These are phyloP conservation scores for Ambrosia hybrid DNA, from an alignment of 140 eudicot genomes.

Conservation along the genomic window DNA sequence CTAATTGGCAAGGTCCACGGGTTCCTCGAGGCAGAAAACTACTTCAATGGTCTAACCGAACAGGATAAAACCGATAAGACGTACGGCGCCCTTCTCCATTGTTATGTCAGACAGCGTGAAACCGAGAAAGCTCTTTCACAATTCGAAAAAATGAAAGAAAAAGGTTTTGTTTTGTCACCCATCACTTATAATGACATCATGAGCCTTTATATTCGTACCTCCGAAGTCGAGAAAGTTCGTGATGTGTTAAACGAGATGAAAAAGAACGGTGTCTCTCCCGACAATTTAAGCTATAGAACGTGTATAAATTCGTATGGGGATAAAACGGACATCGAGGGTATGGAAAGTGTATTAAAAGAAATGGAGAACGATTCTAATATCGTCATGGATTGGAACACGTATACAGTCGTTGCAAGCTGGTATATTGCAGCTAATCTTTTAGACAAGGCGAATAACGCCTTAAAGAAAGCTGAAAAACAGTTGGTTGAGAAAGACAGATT, in stretches of 20 bases:
- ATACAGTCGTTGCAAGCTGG: slow-evolving; percentile 64
- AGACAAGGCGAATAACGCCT: slow-evolving; percentile 48
- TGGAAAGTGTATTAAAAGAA: slow-evolving; percentile 60
- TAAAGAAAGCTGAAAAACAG: slow-evolving; percentile 67
- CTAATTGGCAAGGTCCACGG: slow-evolving; percentile 82
- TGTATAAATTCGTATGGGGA: slow-evolving; percentile 68
- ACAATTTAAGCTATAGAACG: slow-evolving; percentile 66
- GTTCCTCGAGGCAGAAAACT: slow-evolving; percentile 60
- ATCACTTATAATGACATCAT: slow-evolving; percentile 69
- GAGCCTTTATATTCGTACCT: slow-evolving; percentile 51
- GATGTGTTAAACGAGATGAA: slow-evolving; percentile 58
- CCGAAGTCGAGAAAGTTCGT: slow-evolving; percentile 50
- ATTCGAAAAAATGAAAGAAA: slow-evolving; percentile 68
- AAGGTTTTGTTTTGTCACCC: slow-evolving; percentile 48
- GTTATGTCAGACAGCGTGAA: slow-evolving; percentile 76
- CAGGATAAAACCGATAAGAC: slow-evolving; percentile 57
- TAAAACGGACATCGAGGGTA: slow-evolving; percentile 46
- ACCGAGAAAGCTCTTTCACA: slow-evolving; percentile 65
- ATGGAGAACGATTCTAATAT: slow-evolving; percentile 70
- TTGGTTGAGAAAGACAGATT: slow-evolving; percentile 52
- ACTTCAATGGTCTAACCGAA: slow-evolving; percentile 57
- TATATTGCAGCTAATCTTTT: slow-evolving; percentile 46
- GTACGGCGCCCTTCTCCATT: slow-evolving; percentile 85
- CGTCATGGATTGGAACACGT: slow-evolving; percentile 83
- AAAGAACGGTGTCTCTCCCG: slow-evolving; percentile 53